Evolutionary conservation across 805 yeast species (phyloP), one percentile per base, ranked within the genome.

Genomic region (Kuraishia molischiana): DNA sequence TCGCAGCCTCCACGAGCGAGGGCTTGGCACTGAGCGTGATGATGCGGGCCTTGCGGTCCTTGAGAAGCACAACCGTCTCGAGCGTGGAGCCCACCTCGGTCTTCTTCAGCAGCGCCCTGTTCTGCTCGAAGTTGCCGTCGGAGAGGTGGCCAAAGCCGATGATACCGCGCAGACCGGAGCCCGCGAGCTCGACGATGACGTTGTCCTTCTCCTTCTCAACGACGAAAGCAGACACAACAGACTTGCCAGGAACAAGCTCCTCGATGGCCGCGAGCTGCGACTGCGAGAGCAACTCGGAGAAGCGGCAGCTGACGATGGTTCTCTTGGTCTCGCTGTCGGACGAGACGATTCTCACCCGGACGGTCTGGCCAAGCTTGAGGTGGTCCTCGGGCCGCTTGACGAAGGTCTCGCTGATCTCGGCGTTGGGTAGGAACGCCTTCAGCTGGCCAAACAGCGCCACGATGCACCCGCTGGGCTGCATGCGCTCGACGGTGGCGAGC

Each of bases 321-420:
- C 79, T 72, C 14, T 66, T 53, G 20, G 65, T 62, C 24, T 68
- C 74, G 9, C 64, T 54, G 46, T 82, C 77, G 31, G 80, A 74
- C 29, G 66, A 61, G 31, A 79, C 49, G 14, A 92, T 63, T 48
- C 79, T 75, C 6, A 85, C 94, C 6, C 63, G 59, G 29, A 92
- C 79, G 1, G 95, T 79, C 60, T 92, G 97, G 4, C 95, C 95
- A 13, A 83, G 52, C 45, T 77, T 77, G 48, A 90, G 69, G 56
- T 80, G 82, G 46, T 87, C 90, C 46, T 72, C 74, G 15, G 95
- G 87, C 39, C 76, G 74, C 37, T 67, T 69, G 29, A 89, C 92
- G 54, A 73, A 85, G 1, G 95, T 77, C 59, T 92, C 97, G 38
- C 94, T 81, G 50, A 92, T 84, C 62, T 92, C 97, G 38, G 79